These are phyloP conservation scores for Fusarium palustre DNA, from an alignment of 2,329 filamentous ascomycete genomes.

Conservation along the genomic window DNA sequence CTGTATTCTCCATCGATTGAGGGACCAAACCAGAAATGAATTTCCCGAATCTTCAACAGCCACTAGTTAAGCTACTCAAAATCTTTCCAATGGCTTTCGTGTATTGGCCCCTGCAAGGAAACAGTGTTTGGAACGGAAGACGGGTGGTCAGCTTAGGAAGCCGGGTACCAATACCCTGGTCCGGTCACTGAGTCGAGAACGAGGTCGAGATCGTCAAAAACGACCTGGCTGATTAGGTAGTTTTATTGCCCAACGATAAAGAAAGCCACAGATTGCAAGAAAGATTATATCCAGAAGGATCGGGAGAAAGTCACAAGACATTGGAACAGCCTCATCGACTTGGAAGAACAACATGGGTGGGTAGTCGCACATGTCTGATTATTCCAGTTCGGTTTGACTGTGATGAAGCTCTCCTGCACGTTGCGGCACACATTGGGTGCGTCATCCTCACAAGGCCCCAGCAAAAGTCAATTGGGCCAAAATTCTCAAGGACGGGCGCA, in stretches of 20 bases:
- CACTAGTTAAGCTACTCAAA: constrained; percentile 14
- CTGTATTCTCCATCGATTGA: background rate
- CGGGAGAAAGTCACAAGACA: constrained; percentile 5
- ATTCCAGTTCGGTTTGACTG: constrained; percentile 8
- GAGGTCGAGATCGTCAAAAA: constrained; percentile 36
- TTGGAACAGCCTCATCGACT: background rate
- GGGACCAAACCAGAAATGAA: constrained; percentile 17
- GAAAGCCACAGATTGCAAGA: background rate
- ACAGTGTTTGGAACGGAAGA: background rate
- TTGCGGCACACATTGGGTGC: constrained; percentile 15
- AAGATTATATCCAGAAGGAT: constrained; percentile 18
- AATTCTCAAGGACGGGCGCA: background rate
- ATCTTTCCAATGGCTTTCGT: background rate
- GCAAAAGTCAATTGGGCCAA: constrained; percentile 10
- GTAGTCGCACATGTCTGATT: constrained; percentile 11
- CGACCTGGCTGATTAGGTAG: background rate
- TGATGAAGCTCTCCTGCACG: constrained; percentile 11
- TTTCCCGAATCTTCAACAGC: constrained; percentile 12
- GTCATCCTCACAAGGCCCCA: background rate
- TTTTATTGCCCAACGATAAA: constrained; percentile 20
- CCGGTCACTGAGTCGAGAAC: constrained; percentile 12
- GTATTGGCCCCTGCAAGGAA: background rate
- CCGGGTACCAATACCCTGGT: constrained; percentile 19
- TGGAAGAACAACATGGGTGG: background rate
- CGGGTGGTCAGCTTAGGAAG: constrained; percentile 3